Evolutionary conservation across 345 rosid genomes (phyloP), one percentile per base, ranked within the genome.

Genomic region (Euclidium syriacum): DNA sequence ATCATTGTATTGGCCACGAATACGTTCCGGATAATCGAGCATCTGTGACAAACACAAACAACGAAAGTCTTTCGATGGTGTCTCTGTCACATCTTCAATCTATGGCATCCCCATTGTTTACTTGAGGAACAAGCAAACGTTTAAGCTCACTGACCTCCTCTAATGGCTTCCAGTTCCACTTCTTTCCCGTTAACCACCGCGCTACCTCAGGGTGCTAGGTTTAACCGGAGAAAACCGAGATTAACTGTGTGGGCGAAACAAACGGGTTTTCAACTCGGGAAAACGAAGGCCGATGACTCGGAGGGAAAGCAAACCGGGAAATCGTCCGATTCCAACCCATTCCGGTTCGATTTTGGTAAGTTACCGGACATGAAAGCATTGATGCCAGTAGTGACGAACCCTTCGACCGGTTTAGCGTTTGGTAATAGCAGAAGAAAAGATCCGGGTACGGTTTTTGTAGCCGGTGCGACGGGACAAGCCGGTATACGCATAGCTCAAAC

Each of bases 381-480:
- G 74, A 72, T 85, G 11, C 97, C 96, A 2, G 80, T 80, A 2
- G 67, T 78, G 53, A 62, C 67, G 41, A 68, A 68, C 34, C 76
- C 86, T 43, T 76, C 82, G 5, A 49, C 80, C 7, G 96, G 94
- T 18, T 41, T 89, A 62, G 64, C 70, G 20, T 83, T 89, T 39
- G 88, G 88, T 10, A 81, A 75, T 72, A 50, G 5, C 1, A 72
- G 96, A 64, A 76, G 73, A 74, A 92, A 92, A 71, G 97, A 92
- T 63, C 77, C 97, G 1, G 72, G 77, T 57, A 89, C 96, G 3
- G 95, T 92, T 48, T 92, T 84, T 35, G 96, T 92, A 17, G 95
- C 98, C 1, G 96, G 97, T 29, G 99, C 99, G 7, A 84, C 95
- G 0, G 99, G 99, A 24, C 96, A 82, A 79, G 95, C 80, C 0